phyloP scores from a whole-genome alignment of 1,139 yeast genomes.

The Geotrichum fermentans region DNA sequence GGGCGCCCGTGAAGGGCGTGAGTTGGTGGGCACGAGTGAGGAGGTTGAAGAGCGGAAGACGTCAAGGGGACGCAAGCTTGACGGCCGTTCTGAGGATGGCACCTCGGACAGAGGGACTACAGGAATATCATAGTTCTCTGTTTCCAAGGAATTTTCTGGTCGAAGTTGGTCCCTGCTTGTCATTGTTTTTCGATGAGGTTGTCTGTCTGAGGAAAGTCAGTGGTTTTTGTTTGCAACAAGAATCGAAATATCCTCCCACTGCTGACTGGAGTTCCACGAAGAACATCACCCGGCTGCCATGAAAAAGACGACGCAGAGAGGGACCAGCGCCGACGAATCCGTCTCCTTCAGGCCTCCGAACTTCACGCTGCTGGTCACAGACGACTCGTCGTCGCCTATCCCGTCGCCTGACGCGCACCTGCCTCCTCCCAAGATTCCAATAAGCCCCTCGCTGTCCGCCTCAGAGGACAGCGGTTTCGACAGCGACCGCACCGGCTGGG shows the following conservation, averaged over 20 bases:
- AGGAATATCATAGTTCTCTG: background rate
- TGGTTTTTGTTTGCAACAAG: too few species aligned
- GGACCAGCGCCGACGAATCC: background rate
- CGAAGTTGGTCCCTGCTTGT: too few species aligned
- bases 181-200: too few species aligned
- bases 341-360: background rate
- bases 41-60: background rate
- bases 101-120: background rate
- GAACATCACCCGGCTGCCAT: background rate
- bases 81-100: background rate
- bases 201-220: too few species aligned
- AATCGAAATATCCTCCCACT: too few species aligned
- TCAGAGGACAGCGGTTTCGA: background rate
- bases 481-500: background rate
- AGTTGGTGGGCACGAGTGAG: background rate
- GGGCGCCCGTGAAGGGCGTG: background rate
- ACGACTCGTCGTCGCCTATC: background rate
- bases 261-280: background rate
- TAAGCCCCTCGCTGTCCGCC: background rate
- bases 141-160: too few species aligned
- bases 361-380: background rate
- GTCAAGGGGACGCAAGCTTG: background rate
- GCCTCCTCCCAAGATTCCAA: background rate
- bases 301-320: background rate
- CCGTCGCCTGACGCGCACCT: background rate